phyloP scores from a whole-genome alignment of 140 eudicot genomes.

The Erigeron philadelphicus region DNA sequence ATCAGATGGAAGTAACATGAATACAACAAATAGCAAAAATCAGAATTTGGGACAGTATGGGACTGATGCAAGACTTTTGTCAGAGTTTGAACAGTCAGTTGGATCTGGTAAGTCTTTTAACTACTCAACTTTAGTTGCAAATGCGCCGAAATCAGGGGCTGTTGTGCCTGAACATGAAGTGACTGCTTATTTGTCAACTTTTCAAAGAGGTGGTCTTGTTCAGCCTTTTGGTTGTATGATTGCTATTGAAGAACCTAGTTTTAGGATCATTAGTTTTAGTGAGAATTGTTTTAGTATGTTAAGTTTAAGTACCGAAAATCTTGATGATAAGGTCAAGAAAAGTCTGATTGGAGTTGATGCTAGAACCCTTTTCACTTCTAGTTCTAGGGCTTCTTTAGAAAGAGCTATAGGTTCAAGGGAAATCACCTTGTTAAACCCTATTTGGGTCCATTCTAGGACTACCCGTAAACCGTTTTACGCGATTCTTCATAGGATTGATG shows the following conservation, averaged over 20 bases:
- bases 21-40: constrained; percentile 12
- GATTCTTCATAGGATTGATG: constrained; percentile 67
- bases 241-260: constrained; percentile 53
- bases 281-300: constrained; percentile 52
- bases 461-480: constrained; percentile 53
- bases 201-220: constrained; percentile 67
- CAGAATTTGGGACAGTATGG: constrained; percentile 36
- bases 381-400: constrained; percentile 44
- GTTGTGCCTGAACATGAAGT: constrained; percentile 38
- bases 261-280: constrained; percentile 44
- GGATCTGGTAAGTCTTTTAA: constrained; percentile 56
- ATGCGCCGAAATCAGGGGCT: constrained; percentile 25
- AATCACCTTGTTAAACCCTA: constrained; percentile 51
- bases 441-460: constrained; percentile 51
- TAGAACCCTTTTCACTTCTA: constrained; percentile 53
- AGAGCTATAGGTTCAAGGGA: constrained; percentile 46
- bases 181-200: constrained; percentile 43
- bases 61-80: constrained; percentile 54
- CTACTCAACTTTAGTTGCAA: constrained; percentile 33
- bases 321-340: constrained; percentile 1
- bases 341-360: constrained; percentile 58
- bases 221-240: constrained; percentile 74
- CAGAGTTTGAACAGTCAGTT: constrained; percentile 51
- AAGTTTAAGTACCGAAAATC: constrained; percentile 30
- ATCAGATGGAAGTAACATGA: constrained; percentile 39